A percentile compares a stretch with the other conserved stretches of the same genome.
phyloP scores from a whole-genome alignment of 2,329 filamentous ascomycete genomes.

The Ascochyta fabae region DNA sequence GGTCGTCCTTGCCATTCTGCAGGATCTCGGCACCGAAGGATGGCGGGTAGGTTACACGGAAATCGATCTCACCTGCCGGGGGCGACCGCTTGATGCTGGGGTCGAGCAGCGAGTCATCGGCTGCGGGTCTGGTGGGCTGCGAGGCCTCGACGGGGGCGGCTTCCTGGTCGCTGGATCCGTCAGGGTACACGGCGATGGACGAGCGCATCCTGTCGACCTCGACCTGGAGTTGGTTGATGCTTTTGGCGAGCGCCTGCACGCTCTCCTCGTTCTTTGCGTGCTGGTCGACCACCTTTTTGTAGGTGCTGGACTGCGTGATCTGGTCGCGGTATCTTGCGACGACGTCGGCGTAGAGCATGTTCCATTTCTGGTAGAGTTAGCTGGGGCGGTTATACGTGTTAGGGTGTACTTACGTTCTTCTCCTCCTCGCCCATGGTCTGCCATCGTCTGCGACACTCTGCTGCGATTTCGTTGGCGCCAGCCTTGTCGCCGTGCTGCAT shows the following conservation, averaged over 20 bases:
- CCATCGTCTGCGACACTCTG: constrained; percentile 50
- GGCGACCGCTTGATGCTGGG: constrained; percentile 46
- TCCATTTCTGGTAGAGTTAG: constrained; percentile 48
- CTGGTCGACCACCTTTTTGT: constrained; percentile 47
- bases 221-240: constrained; percentile 50
- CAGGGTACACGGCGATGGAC: constrained; percentile 36
- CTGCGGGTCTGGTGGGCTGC: constrained; percentile 25
- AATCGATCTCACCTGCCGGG: constrained; percentile 54
- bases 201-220: constrained; percentile 49
- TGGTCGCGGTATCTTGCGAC: constrained; percentile 50
- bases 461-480: constrained; percentile 50
- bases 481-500: constrained; percentile 46
- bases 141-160: constrained; percentile 27
- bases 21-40: constrained; percentile 57
- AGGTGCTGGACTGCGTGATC: constrained; percentile 44
- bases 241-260: constrained; percentile 49
- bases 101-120: constrained; percentile 42
- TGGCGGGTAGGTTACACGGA: constrained; percentile 58
- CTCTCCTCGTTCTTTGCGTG: constrained; percentile 49
- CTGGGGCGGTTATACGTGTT: too few relatives aligned
- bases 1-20: constrained; percentile 58
- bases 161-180: constrained; percentile 24
- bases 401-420: constrained; percentile 40
- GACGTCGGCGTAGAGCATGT: constrained; percentile 49
- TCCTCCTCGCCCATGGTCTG: constrained; percentile 49